Evolutionary conservation across 106 monocot species (phyloP), one percentile per base, ranked within the genome.

Genomic region (Chionographis japonica): DNA sequence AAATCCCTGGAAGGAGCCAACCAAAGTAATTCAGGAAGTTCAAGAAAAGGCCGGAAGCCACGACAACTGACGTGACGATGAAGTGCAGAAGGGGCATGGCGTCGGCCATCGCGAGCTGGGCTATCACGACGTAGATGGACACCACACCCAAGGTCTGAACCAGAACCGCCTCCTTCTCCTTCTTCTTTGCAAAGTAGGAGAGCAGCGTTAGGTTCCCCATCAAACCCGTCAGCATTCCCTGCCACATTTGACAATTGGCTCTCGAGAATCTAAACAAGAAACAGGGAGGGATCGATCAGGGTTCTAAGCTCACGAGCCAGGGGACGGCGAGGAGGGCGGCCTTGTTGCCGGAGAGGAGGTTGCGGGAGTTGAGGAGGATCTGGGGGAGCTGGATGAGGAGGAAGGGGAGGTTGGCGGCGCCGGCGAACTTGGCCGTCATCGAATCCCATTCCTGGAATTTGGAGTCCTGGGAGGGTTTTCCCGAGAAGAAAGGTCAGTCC

Each of bases 151-250:
- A 56, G 8, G 97, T 83, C 73, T 98, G 97, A 2, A 98, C 90
- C 9, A 98, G 50, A 4, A 85, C 78, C 0, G 92, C 97, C 70
- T 87, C 97, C 4, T 85, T 81, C 80, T 98, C 97, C 81, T 60
- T 90, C 89, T 98, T 92, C 79, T 98, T 98, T 1, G 89, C 92
- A 9, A 98, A 98, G 65, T 98, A 98, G 5, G 97, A 98, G 39
- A 98, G 59, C 51, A 98, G 68, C 4, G 92, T 86, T 1, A 98
- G 66, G 56, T 98, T 98, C 36, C 90, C 97, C 6, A 98, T 77
- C 49, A 98, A 65, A 17, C 97, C 97, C 4, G 97, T 90, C 51
- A 98, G 80, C 87, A 87, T 92, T 3, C 97, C 91, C 95, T 95
- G 81, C 19, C 50, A 56, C 72, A 75, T 38, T 68, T 9, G 11